Percentiles rank a stretch among this genome's conserved stretches.
Conservation (phyloP, 306 rosid genomes). For the Coriaria nepalensis region DNA sequence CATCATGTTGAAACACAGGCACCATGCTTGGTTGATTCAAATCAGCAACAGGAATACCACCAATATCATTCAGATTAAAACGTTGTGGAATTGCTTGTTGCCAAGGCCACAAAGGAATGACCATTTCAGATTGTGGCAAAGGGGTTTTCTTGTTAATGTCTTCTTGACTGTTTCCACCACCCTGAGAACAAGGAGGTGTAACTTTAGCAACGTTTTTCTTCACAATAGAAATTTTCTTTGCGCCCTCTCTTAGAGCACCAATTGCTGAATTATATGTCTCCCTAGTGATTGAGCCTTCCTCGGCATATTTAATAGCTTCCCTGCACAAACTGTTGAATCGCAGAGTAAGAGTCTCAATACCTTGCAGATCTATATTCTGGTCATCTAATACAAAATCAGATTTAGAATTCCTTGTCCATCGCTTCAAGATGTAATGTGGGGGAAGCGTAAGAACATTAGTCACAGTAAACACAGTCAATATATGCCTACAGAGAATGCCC, state of each 20-base stretch:
- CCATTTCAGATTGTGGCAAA: slow-evolving; percentile 22
- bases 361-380: slow-evolving; percentile 25
- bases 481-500: slow-evolving; percentile 60
- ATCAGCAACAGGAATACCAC: neutral
- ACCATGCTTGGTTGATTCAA: slow-evolving; percentile 21
- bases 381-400: slow-evolving; percentile 29
- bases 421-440: slow-evolving; percentile 45
- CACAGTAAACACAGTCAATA: slow-evolving; percentile 73
- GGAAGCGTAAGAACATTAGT: slow-evolving; percentile 81
- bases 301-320: slow-evolving; percentile 63
- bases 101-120: slow-evolving; percentile 49
- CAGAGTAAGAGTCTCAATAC: slow-evolving; percentile 35
- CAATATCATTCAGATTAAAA: neutral
- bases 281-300: slow-evolving; percentile 50
- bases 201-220: slow-evolving; percentile 49
- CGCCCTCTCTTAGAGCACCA: slow-evolving; percentile 40
- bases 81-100: slow-evolving; percentile 41
- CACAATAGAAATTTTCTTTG: slow-evolving; percentile 29
- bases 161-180: slow-evolving; percentile 38
- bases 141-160: slow-evolving; percentile 37
- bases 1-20: neutral
- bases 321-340: slow-evolving; percentile 60
- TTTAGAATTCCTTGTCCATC: slow-evolving; percentile 70
- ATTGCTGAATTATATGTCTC: slow-evolving; percentile 61
- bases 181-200: slow-evolving; percentile 30